A percentile compares a stretch with the other conserved stretches of the same genome.
phyloP scores from a whole-genome alignment of 129 eudicot species.

The Gnaphalium uliginosum region DNA sequence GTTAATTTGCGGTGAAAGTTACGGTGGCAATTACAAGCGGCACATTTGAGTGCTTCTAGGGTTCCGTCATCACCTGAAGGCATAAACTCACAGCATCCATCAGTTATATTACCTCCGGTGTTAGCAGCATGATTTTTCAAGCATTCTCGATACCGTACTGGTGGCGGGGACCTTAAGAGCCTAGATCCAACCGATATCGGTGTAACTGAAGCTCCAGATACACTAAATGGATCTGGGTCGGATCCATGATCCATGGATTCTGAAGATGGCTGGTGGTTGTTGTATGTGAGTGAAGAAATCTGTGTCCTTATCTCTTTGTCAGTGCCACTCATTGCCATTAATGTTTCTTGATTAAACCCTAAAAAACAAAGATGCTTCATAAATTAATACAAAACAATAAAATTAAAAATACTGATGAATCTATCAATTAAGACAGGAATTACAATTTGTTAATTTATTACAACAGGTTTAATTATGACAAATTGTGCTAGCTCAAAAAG shows the following conservation, averaged over 20 bases:
- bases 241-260: slow-evolving; percentile 46
- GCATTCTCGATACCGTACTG: slow-evolving; percentile 67
- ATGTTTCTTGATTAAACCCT: slow-evolving; percentile 37
- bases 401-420: background rate
- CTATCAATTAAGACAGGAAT: background rate
- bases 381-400: slow-evolving; percentile 1
- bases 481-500: too few relatives aligned
- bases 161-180: slow-evolving; percentile 36
- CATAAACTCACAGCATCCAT: slow-evolving; percentile 99
- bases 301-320: slow-evolving; percentile 60
- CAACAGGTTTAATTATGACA: too few relatives aligned
- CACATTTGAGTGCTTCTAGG: slow-evolving; percentile 87
- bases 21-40: slow-evolving; percentile 95
- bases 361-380: slow-evolving; percentile 25
- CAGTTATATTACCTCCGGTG: slow-evolving; percentile 81
- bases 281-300: slow-evolving; percentile 34
- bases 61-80: slow-evolving; percentile 86
- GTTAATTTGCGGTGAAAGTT: slow-evolving; percentile 85
- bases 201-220: slow-evolving; percentile 38
- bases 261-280: slow-evolving; percentile 26
- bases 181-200: slow-evolving; percentile 61
- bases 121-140: slow-evolving; percentile 88
- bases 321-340: slow-evolving; percentile 52
- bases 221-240: slow-evolving; percentile 37
- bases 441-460: too few relatives aligned